Evolutionary conservation across 352 stramenopile genomes (phyloP).

Genomic region (Globisporangium acanthophoron): DNA sequence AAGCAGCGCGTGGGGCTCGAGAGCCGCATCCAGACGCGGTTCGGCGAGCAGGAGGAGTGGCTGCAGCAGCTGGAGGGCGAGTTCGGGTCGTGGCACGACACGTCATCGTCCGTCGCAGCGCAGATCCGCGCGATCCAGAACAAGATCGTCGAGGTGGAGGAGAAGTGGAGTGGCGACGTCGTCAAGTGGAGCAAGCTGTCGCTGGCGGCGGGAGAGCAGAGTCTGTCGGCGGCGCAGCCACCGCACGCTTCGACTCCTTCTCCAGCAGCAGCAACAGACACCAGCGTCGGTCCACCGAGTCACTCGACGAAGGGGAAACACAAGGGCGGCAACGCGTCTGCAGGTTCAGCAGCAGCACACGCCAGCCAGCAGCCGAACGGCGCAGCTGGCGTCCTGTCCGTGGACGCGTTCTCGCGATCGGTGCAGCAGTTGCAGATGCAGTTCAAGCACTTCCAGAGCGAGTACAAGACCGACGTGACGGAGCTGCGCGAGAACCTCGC

Average conservation of each 20-base stretch:
- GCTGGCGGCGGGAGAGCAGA: neutral
- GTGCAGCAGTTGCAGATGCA: slow-evolving; percentile 31
- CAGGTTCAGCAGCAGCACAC: neutral
- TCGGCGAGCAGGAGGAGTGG: slow-evolving; percentile 73
- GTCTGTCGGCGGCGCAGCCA: neutral
- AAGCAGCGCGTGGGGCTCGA: slow-evolving; percentile 59
- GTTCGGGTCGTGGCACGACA: slow-evolving; percentile 48
- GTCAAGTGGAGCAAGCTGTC: slow-evolving; percentile 27
- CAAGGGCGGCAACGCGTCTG: neutral
- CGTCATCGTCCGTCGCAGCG: slow-evolving; percentile 23
- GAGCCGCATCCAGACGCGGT: slow-evolving; percentile 43
- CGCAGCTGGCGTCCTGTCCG: neutral
- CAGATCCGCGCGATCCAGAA: slow-evolving; percentile 28
- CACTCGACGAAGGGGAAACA: slow-evolving; percentile 5
- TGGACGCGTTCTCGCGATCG: slow-evolving; percentile 13
- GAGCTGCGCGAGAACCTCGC: slow-evolving; percentile 33
- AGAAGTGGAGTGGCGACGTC: slow-evolving; percentile 18
- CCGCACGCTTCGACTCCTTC: no score
- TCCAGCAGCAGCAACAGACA: neutral
- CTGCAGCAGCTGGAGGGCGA: slow-evolving; percentile 73
- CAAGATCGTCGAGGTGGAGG: slow-evolving; percentile 24
- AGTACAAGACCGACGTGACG: slow-evolving; percentile 27
- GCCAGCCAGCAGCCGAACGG: neutral
- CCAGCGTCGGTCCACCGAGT: slow-evolving; percentile 7
- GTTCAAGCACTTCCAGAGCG: slow-evolving; percentile 30